Evolutionary conservation across 352 stramenopile genomes (phyloP), one percentile per base, ranked within the genome.

Genomic region (Phytophthora palmivora): DNA sequence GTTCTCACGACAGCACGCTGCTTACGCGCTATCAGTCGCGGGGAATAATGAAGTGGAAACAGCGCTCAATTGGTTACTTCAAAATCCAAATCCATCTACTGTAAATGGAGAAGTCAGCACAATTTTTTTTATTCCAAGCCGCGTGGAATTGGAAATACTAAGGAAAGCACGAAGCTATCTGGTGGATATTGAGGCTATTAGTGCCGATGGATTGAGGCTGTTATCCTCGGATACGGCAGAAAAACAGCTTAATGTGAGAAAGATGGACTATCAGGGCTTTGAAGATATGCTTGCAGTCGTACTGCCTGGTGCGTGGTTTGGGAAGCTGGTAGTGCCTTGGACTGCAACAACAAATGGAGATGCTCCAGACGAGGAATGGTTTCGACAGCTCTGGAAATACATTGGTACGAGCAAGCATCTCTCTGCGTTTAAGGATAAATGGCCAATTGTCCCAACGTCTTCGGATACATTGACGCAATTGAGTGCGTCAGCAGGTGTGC

Each of bases 401-500:
- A 67, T 89, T 52, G 83, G 80, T 1, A 55, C 45, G 33, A 86
- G 76, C 18, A 64, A 69, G 22, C 58, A 76, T 30, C 42, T 92
- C 12, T 54, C 55, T n/a, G 50, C 36, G 32, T 71, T 88, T 24
- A 76, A 85, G 48, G 80, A 81, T 51, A 85, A 83, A 45, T 92
- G 83, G 83, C 83, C 83, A 37, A 78, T 92, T 58, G 67, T 90
- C 18, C 83, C 83, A 22, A 89, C 80, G 19, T 79, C 76, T 36
- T 76, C 67, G 44, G 65, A 70, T 6, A 53, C 62, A 28, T 46
- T 89, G 41, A 70, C 70, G 8, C 58, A 70, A 22, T 53, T 92
- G 24, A 87, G 67, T 58, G 47, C 52, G 36, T 59, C 53, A 16
- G 72, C 77, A 43, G 73, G 76, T 47, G 79, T 92, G 11, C 39